Base-by-base conservation (phyloP, 176 grass and related monocot genomes). In the Thalia dealbata region DNA sequence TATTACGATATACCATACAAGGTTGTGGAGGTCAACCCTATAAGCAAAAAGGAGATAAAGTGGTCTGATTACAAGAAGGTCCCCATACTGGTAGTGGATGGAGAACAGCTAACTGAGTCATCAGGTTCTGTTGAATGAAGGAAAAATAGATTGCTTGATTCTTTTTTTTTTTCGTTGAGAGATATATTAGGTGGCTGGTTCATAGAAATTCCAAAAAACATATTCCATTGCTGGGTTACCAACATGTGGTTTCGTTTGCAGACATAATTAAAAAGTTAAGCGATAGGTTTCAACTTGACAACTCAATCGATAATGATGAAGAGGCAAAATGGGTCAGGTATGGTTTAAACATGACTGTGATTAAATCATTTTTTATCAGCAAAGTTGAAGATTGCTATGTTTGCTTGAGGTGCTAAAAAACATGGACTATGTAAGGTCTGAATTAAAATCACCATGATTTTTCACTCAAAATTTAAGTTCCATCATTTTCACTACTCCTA, bases 11-110 rank as follows among this genome's bases (percentile, higher is more conserved):
- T 97, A 86, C 87, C 93, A 59, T 97, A 97, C 81, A 97, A 92
- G 84, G 83, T 97, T 81, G 89, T 97, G 64, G 93, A 97, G 76
- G 93, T 97, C 74, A 97, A 97, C 62, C 93, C 93, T 73, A 70
- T 97, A 80, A 97, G 89, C 78, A 97, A 97, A 79, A 90, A 92
- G 82, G 93, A 97, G 82, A 92, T 97, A 61, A 97, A 97, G 76
- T 97, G 93, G 93, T 97, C 89, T 83, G 89, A 92, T 73, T 97
- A 97, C 80, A 97, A 92, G 87, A 97, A 97, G 86, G 93, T 97
- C 48, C 93, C 93, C 24, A 97, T 92, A 78, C 73, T 97, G 76
- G 86, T 83, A 25, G 85, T 97, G 59, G 89, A 92, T 75, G 81
- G 93, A 64, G 93, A 97, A 84, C 83, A 86, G 68, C 61, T 97